Evolutionary conservation across 1,284 basidiomycete species (phyloP).

Genomic region (Marasmius tenuissimus): DNA sequence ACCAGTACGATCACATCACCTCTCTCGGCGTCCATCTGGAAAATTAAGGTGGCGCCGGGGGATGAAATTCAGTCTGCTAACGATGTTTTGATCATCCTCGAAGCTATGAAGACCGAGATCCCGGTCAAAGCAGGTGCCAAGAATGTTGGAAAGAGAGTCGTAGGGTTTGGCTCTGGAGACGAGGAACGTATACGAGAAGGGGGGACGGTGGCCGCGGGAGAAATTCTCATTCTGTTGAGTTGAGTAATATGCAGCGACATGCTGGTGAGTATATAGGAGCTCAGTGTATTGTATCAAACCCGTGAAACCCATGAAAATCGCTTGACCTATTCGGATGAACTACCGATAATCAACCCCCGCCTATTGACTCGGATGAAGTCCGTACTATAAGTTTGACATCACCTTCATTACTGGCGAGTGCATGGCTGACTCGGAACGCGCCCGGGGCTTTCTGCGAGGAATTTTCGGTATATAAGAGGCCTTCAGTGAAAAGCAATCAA

Average conservation of each 20-base stretch:
- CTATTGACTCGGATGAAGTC: too few relatives aligned
- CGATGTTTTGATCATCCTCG: slow-evolving; percentile 56
- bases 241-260: not conserved
- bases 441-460: too few relatives aligned
- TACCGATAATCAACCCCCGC: too few relatives aligned
- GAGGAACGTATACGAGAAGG: slow-evolving; percentile 44
- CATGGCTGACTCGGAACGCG: too few relatives aligned
- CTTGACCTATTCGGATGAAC: too few relatives aligned
- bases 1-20: slow-evolving; percentile 35
- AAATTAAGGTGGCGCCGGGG: slow-evolving; percentile 40
- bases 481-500: too few relatives aligned
- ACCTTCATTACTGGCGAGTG: too few relatives aligned
- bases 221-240: slow-evolving; percentile 38
- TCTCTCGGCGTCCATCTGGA: slow-evolving; percentile 59
- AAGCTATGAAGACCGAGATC: slow-evolving; percentile 78
- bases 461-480: too few relatives aligned
- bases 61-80: slow-evolving; percentile 45
- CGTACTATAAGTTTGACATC: too few relatives aligned
- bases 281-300: too few relatives aligned
- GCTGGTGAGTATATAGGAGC: too few relatives aligned
- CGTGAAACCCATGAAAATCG: too few relatives aligned
- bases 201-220: slow-evolving; percentile 41
- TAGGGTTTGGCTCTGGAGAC: slow-evolving; percentile 38
- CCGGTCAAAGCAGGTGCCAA: slow-evolving; percentile 44
- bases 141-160: slow-evolving; percentile 44